Percentiles rank a stretch among this genome's conserved stretches.
phyloP scores from a whole-genome alignment of 768 basidiomycete genomes.

The Collybia sordida region DNA sequence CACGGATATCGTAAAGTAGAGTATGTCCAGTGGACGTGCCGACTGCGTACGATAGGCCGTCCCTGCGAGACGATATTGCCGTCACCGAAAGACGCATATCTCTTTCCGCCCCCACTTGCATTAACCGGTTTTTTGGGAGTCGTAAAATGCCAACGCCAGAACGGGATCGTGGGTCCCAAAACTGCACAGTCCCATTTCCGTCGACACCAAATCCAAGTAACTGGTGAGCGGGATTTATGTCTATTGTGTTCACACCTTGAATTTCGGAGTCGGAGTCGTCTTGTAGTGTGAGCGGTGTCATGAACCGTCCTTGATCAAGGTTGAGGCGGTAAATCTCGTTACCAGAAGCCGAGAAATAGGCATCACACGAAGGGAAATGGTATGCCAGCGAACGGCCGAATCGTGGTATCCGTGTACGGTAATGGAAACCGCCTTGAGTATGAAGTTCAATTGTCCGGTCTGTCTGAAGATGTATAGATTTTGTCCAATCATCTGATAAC shows the following conservation, averaged over 20 bases:
- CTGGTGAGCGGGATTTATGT: slow-evolving; percentile 92
- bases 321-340: slow-evolving; percentile 91
- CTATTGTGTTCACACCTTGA: slow-evolving; percentile 84
- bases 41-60: slow-evolving; percentile 91
- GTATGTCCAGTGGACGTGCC: slow-evolving; percentile 96
- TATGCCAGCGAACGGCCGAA: slow-evolving; percentile 93
- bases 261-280: slow-evolving; percentile 53
- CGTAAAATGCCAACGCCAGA: slow-evolving; percentile 67
- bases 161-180: slow-evolving; percentile 94
- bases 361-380: slow-evolving; percentile 92
- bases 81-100: slow-evolving; percentile 62
- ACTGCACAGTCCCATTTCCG: slow-evolving; percentile 83
- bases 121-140: slow-evolving; percentile 55
- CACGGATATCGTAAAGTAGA: slow-evolving; percentile 90
- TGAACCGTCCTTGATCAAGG: slow-evolving; percentile 91
- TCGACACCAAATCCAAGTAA: slow-evolving; percentile 89
- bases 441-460: slow-evolving; percentile 95
- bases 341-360: slow-evolving; percentile 81
- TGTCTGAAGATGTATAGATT: slow-evolving; percentile 93
- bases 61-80: slow-evolving; percentile 78
- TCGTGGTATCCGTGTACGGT: slow-evolving; percentile 90
- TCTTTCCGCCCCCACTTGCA: slow-evolving; percentile 35
- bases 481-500: slow-evolving; percentile 98
- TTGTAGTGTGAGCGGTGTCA: slow-evolving; percentile 72
- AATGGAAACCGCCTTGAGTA: slow-evolving; percentile 91